phyloP scores from a whole-genome alignment of 148 eudicot genomes.

The Rhododendron vialii region DNA sequence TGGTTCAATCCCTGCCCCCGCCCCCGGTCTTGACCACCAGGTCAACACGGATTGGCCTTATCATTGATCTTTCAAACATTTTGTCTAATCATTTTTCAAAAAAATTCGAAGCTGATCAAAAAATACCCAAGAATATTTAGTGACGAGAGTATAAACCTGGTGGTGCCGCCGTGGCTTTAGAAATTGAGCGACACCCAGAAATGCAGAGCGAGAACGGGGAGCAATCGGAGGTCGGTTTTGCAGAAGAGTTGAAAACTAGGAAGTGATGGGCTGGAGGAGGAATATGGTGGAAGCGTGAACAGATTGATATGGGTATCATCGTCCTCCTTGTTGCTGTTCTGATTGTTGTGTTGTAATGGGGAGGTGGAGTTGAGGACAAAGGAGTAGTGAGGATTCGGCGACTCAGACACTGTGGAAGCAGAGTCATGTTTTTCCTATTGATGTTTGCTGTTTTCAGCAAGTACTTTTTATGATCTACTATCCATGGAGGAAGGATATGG shows the following conservation, averaged over 20 bases:
- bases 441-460: too few relatives aligned
- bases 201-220: not conserved
- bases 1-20: too few relatives aligned
- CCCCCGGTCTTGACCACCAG: too few relatives aligned
- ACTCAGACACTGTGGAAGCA: not conserved
- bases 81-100: not conserved
- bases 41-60: too few relatives aligned
- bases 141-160: not conserved
- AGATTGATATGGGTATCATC: conserved; percentile 21
- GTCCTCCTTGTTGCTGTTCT: conserved; percentile 39
- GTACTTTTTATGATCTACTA: too few relatives aligned
- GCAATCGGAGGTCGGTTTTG: not conserved
- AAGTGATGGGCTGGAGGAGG: not conserved
- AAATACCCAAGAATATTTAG: not conserved
- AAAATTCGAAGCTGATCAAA: too few relatives aligned
- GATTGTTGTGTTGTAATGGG: conserved; percentile 47
- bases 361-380: conserved; percentile 31
- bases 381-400: not conserved
- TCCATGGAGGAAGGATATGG: too few relatives aligned
- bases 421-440: not conserved
- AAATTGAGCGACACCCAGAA: conserved; percentile 1
- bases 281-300: not conserved
- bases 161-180: not conserved
- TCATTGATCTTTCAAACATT: too few relatives aligned
- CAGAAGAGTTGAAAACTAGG: not conserved